phyloP scores from a whole-genome alignment of 192 early-diverging fungal genomes.

The Phlyctochytrium bullatum region DNA sequence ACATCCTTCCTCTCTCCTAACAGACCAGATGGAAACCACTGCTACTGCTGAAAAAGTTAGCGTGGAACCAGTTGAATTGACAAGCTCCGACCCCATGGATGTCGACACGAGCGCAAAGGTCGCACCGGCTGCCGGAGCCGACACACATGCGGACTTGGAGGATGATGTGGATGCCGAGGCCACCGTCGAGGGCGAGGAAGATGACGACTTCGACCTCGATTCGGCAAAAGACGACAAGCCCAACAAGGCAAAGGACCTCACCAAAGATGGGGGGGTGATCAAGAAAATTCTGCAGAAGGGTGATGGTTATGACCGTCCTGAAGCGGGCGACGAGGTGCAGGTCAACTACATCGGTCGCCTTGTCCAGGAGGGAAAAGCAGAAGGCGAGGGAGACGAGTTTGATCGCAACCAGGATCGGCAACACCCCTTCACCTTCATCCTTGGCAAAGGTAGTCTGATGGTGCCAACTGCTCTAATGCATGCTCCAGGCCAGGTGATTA shows the following conservation, averaged over 20 bases:
- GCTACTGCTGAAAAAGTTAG: background rate
- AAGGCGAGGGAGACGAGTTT: conserved; percentile 21
- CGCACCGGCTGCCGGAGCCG: background rate
- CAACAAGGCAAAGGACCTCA: background rate
- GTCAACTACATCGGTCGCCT: conserved; percentile 31
- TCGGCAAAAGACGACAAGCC: background rate
- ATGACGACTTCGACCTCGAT: background rate
- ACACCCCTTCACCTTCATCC: conserved; percentile 60
- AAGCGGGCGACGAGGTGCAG: conserved; percentile 22
- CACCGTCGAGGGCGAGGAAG: background rate
- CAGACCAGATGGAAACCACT: too few relatives aligned
- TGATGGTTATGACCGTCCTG: conserved; percentile 12
- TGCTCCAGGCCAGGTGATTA: conserved; percentile 45
- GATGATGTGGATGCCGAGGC: background rate
- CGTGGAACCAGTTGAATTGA: background rate
- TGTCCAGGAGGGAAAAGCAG: conserved; percentile 13
- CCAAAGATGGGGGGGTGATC: background rate
- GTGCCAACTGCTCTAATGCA: conserved; percentile 28
- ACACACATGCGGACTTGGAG: background rate
- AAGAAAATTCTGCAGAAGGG: conserved; percentile 9
- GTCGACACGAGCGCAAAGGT: background rate
- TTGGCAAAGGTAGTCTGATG: conserved; percentile 37
- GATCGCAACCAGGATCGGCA: conserved; percentile 27
- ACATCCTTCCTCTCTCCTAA: too few relatives aligned
- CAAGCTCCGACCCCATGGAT: background rate